Evolutionary conservation across 306 rosid species (phyloP).

Genomic region (Neltuma alba): DNA sequence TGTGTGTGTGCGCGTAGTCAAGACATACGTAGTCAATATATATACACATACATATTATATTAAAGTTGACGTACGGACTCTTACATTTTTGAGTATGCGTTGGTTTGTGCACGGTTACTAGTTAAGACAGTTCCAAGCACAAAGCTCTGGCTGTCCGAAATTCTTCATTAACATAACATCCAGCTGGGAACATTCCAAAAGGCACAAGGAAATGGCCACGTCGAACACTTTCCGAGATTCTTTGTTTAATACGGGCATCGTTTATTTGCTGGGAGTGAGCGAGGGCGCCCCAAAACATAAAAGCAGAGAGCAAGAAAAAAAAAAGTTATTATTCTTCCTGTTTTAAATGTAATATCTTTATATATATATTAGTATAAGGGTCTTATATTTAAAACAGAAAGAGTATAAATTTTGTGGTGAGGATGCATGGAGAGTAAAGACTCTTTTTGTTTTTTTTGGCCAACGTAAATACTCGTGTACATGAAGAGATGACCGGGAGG

Average conservation of each 20-base stretch:
- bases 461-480: not conserved
- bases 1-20: no score
- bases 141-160: not conserved
- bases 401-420: constrained; percentile 15
- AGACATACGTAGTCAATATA: no score
- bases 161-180: not conserved
- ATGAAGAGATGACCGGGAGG: not conserved
- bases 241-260: constrained; percentile 8
- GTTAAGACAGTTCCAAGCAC: not conserved
- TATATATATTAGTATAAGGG: no score
- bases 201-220: not conserved
- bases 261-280: not conserved
- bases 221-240: not conserved
- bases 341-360: no score
- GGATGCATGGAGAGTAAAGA: no score
- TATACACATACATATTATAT: no score
- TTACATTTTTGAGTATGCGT: not conserved
- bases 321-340: no score
- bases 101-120: no score
- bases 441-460: no score
- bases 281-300: not conserved
- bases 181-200: not conserved
- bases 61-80: not conserved
- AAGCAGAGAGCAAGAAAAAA: not conserved
- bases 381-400: no score